Evolutionary conservation across 306 rosid species (phyloP).

Genomic region (apple (Malus domestica)): DNA sequence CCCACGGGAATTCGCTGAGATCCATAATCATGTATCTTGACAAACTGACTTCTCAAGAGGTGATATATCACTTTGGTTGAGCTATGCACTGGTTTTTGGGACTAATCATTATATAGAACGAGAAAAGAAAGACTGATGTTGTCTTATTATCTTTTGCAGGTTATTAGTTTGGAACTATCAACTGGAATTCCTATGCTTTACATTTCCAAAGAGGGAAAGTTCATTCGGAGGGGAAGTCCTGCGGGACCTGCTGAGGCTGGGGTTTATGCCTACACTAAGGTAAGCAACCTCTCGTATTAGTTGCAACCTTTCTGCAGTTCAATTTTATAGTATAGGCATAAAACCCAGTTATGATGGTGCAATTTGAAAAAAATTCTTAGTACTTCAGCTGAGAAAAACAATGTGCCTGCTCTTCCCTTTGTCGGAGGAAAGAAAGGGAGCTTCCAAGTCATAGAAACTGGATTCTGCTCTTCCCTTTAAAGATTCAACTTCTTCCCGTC

Average conservation of each 20-base stretch:
- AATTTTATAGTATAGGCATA: not conserved
- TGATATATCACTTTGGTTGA: conserved; percentile 7
- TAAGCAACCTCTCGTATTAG: conserved; percentile 19
- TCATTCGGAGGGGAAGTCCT: conserved; percentile 95
- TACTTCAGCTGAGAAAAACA: not conserved
- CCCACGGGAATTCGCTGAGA: conserved; percentile 96
- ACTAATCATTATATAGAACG: not conserved
- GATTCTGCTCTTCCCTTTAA: not conserved
- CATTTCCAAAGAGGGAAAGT: conserved; percentile 83
- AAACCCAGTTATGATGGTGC: not conserved
- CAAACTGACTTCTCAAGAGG: conserved; percentile 96
- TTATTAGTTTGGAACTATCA: conserved; percentile 86
- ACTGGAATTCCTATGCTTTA: conserved; percentile 99
- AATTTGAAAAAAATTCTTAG: not conserved
- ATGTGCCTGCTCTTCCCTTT: not conserved
- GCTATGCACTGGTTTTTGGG: not conserved
- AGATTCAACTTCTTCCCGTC: not conserved
- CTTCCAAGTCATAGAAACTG: not conserved
- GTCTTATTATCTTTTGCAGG: conserved; percentile 35
- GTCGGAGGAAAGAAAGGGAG: not conserved
- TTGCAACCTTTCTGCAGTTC: not conserved
- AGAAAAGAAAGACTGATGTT: not conserved
- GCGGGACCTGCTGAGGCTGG: conserved; percentile 88
- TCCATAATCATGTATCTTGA: conserved; percentile 98
- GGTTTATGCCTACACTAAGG: conserved; percentile 91